Conservation (phyloP, 768 basidiomycete species). For the Arthromyces matolae region DNA sequence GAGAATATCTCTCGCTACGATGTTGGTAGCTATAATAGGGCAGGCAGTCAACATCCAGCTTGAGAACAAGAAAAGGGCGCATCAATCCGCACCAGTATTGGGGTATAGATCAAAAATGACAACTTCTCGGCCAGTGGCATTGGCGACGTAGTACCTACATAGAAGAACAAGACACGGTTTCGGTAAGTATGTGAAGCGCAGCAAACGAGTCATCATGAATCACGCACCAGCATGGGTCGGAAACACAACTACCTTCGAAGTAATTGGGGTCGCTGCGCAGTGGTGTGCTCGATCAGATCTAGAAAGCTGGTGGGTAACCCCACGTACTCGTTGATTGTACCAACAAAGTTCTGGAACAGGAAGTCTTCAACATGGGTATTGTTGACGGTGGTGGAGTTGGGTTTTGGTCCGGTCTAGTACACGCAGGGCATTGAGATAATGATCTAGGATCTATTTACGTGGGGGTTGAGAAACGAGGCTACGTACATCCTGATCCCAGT, state of each 20-base stretch:
- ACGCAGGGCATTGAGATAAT: not conserved
- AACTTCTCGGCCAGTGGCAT: constrained; percentile 57
- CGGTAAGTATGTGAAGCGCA: no score
- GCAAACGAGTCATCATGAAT: not conserved
- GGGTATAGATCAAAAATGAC: constrained; percentile 57
- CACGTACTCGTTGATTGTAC: constrained; percentile 46
- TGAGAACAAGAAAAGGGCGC: not conserved
- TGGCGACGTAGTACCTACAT: constrained; percentile 46
- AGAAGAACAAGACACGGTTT: no score
- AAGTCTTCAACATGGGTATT: constrained; percentile 58
- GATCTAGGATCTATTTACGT: no score
- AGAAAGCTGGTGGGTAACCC: not conserved
- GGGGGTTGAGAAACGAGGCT: not conserved
- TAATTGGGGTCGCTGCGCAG: constrained; percentile 33
- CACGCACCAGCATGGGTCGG: constrained; percentile 54
- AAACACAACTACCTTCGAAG: constrained; percentile 57
- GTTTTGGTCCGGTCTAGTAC: constrained; percentile 35
- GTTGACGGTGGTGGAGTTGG: constrained; percentile 41
- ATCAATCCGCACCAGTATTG: constrained; percentile 44
- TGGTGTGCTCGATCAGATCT: not conserved
- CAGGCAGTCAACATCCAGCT: not conserved
- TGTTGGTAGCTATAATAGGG: constrained; percentile 37
- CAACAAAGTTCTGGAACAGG: constrained; percentile 50
- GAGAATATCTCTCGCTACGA: constrained; percentile 46
- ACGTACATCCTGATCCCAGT: constrained; percentile 57